phyloP scores from a whole-genome alignment of 139 green algal genomes.

The Diplosphaera chodatii region DNA sequence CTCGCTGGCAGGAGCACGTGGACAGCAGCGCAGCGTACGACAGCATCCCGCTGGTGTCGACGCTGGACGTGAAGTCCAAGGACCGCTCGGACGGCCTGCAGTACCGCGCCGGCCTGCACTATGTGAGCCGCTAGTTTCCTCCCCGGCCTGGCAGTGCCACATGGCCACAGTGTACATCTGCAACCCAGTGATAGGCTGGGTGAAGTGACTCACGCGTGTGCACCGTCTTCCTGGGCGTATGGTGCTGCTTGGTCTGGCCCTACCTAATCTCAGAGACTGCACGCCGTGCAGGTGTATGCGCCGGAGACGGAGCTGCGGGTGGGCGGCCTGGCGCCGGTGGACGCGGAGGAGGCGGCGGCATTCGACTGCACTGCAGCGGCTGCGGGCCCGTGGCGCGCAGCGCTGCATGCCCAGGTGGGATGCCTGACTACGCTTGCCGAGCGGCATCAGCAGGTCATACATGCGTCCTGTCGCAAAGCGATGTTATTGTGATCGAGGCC shows the following conservation, averaged over 20 bases:
- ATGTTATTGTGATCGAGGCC: no score
- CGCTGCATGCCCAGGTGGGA: constrained; percentile 22
- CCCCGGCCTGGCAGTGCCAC: no score
- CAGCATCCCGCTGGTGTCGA: constrained; percentile 28
- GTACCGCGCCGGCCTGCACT: constrained; percentile 47
- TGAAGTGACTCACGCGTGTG: no score
- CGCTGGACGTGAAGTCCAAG: constrained; percentile 32
- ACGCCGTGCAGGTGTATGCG: not conserved
- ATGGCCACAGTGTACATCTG: no score
- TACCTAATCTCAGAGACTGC: no score
- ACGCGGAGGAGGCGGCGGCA: not conserved
- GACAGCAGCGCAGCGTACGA: constrained; percentile 28
- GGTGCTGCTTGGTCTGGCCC: no score
- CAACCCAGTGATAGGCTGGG: no score
- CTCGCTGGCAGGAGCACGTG: constrained; percentile 37
- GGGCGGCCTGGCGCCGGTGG: not conserved
- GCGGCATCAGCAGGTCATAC: no score
- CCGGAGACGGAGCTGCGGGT: not conserved
- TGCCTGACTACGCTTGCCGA: no score
- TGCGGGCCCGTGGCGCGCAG: constrained; percentile 10
- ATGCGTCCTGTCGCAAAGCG: no score
- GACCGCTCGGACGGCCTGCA: constrained; percentile 47
- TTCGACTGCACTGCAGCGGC: not conserved
- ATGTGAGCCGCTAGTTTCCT: no score
- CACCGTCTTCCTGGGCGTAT: no score